Percentiles rank a stretch among this genome's conserved stretches.
Evolutionary conservation across 2,329 filamentous ascomycete species (phyloP).

Genomic region (Neurospora sp.): DNA sequence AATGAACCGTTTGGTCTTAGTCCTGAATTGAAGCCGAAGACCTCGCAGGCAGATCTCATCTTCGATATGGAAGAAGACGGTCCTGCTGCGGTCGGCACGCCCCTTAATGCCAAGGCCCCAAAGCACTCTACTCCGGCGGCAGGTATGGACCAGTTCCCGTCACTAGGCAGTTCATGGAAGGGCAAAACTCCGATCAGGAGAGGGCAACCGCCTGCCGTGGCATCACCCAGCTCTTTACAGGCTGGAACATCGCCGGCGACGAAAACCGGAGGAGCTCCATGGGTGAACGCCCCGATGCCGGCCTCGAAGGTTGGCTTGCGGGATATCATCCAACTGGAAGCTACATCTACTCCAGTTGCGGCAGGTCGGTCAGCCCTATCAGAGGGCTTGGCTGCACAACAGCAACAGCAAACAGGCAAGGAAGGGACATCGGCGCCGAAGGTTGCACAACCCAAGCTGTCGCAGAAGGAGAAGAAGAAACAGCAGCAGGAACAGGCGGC

Average conservation of each 20-base stretch:
- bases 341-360: conserved; percentile 19
- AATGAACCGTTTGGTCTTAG: conserved; percentile 49
- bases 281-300: conserved; percentile 41
- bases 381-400: conserved; percentile 37
- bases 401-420: conserved; percentile 29
- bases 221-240: neutral
- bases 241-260: conserved; percentile 4
- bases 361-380: conserved; percentile 40
- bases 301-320: conserved; percentile 62
- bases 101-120: conserved; percentile 19
- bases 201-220: neutral
- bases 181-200: conserved; percentile 3
- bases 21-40: conserved; percentile 58
- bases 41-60: conserved; percentile 67
- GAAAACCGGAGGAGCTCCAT: conserved; percentile 31
- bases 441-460: conserved; percentile 51
- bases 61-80: conserved; percentile 89
- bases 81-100: conserved; percentile 21
- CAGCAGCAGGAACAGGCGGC: conserved; percentile 59
- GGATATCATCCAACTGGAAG: conserved; percentile 60
- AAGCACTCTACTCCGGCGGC: conserved; percentile 10
- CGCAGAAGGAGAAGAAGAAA: conserved; percentile 86
- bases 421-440: conserved; percentile 24
- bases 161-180: conserved; percentile 27
- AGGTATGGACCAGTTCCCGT: conserved; percentile 23